These are phyloP conservation scores for Emmonsiellopsis sp. DNA, from an alignment of 2,329 filamentous ascomycete species.

Conservation along the genomic window DNA sequence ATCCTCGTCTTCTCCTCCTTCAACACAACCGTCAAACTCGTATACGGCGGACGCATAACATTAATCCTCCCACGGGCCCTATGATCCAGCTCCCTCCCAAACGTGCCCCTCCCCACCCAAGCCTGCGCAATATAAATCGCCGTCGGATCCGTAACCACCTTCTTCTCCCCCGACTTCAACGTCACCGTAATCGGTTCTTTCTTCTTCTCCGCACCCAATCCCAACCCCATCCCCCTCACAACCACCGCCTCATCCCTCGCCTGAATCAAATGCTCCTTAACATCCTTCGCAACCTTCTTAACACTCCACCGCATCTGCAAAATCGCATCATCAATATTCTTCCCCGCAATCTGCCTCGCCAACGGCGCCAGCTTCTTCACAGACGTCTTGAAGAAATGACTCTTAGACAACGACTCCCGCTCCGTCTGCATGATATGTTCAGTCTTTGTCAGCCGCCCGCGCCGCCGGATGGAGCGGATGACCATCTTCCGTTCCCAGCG, in stretches of 20 bases:
- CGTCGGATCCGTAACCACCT: conserved; percentile 64
- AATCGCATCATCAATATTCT: conserved; percentile 88
- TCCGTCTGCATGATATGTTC: conserved; percentile 61
- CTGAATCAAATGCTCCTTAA: conserved; percentile 68
- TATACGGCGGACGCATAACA: conserved; percentile 60
- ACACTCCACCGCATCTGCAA: conserved; percentile 91
- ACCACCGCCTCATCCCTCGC: conserved; percentile 76
- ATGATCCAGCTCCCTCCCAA: conserved; percentile 54
- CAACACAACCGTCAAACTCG: conserved; percentile 68
- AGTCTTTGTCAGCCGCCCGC: conserved; percentile 57
- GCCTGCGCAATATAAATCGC: conserved; percentile 84
- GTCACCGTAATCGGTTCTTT: conserved; percentile 11
- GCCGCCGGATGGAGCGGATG: conserved; percentile 61
- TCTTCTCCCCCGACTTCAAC: conserved; percentile 61
- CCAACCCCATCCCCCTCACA: conserved; percentile 73
- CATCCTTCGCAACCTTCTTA: conserved; percentile 81
- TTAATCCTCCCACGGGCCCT: conserved; percentile 67
- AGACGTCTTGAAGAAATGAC: conserved; percentile 68
- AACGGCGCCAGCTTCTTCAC: conserved; percentile 86
- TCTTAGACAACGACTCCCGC: conserved; percentile 51
- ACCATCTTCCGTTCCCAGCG: conserved; percentile 80
- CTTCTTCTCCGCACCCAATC: conserved; percentile 10
- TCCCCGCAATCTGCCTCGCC: conserved; percentile 81
- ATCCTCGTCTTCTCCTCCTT: conserved; percentile 92
- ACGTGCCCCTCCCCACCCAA: conserved; percentile 76